Percentiles rank a stretch among this genome's conserved stretches.
These are phyloP conservation scores for Naematelia aurantialba DNA, from an alignment of 768 basidiomycete genomes.

Conservation along the genomic window DNA sequence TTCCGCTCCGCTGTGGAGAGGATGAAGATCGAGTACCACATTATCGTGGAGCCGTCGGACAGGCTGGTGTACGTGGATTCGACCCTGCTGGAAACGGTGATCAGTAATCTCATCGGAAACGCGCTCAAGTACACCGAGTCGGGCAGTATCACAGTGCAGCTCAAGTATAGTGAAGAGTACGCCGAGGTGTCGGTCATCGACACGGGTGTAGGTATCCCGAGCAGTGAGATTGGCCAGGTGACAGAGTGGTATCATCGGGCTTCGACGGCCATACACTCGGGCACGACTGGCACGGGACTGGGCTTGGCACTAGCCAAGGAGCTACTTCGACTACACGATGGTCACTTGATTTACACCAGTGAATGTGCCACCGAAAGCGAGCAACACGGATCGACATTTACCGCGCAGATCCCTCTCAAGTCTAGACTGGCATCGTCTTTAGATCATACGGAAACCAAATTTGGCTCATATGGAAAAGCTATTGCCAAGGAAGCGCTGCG, in stretches of 20 bases:
- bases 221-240: slow-evolving; percentile 35
- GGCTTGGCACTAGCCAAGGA: slow-evolving; percentile 49
- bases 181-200: slow-evolving; percentile 50
- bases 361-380: slow-evolving; percentile 29
- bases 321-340: slow-evolving; percentile 51
- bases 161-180: slow-evolving; percentile 34
- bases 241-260: slow-evolving; percentile 53
- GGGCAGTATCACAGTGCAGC: slow-evolving; percentile 49
- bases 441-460: not conserved
- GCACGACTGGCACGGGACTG: slow-evolving; percentile 51
- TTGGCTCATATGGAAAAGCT: slow-evolving; percentile 40
- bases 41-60: slow-evolving; percentile 23
- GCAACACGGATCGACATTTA: slow-evolving; percentile 41
- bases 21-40: slow-evolving; percentile 19
- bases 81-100: slow-evolving; percentile 34
- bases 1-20: slow-evolving; percentile 52
- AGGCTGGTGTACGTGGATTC: slow-evolving; percentile 37
- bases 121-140: slow-evolving; percentile 48
- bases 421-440: not conserved
- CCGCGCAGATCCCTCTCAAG: slow-evolving; percentile 34
- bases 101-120: slow-evolving; percentile 38
- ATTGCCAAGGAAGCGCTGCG: slow-evolving; percentile 49
- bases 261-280: slow-evolving; percentile 38
- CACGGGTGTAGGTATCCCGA: slow-evolving; percentile 53
- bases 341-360: slow-evolving; percentile 44